phyloP scores from a whole-genome alignment of 768 basidiomycete species.

The Rubroboletus satanas region DNA sequence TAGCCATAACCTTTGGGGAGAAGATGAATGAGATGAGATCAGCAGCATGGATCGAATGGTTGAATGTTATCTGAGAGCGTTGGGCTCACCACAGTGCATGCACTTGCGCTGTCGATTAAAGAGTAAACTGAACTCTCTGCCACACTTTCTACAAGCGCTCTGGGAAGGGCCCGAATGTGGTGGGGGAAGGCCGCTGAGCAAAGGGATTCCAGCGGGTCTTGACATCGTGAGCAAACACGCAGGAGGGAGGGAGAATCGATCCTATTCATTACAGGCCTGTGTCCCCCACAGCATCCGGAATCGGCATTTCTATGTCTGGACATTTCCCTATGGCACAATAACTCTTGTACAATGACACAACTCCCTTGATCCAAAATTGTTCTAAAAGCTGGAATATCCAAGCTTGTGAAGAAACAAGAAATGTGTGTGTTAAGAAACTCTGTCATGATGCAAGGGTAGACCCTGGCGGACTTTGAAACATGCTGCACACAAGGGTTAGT shows the following conservation, averaged over 20 bases:
- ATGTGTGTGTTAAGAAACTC: too few relatives aligned
- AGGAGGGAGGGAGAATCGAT: background rate
- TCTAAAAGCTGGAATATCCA: too few relatives aligned
- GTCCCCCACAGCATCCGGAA: constrained; percentile 5
- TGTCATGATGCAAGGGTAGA: too few relatives aligned
- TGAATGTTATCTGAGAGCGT: background rate
- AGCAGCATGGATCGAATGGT: background rate
- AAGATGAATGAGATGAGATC: background rate
- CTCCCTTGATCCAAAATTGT: too few relatives aligned
- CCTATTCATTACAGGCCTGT: background rate
- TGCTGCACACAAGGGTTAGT: too few relatives aligned
- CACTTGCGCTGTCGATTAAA: constrained; percentile 63
- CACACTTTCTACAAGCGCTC: constrained; percentile 61
- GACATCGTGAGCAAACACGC: constrained; percentile 13
- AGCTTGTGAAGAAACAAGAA: too few relatives aligned
- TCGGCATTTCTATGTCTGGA: constrained; percentile 13
- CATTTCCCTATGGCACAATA: background rate
- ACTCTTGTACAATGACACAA: too few relatives aligned
- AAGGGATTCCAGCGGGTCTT: constrained; percentile 49
- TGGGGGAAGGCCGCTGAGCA: constrained; percentile 67
- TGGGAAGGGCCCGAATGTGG: constrained; percentile 26
- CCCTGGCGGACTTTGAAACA: too few relatives aligned
- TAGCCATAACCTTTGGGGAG: constrained; percentile 56
- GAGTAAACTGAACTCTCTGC: constrained; percentile 66
- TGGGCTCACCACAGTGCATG: constrained; percentile 67